phyloP scores from a whole-genome alignment of 2,329 filamentous ascomycete species.

The Fonsecaea erecta region DNA sequence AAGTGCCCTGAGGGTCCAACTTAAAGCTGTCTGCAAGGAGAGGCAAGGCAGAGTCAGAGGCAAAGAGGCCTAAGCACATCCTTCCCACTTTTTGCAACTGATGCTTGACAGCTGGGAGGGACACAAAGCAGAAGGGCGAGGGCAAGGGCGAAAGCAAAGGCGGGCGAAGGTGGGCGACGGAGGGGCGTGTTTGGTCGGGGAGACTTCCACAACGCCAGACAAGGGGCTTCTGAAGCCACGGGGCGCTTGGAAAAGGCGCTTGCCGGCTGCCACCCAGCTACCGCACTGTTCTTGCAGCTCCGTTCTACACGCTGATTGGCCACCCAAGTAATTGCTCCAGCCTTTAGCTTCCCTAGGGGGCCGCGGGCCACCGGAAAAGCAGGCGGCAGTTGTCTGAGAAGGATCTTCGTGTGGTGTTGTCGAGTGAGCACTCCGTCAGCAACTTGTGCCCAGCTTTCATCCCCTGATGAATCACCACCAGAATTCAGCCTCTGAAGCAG shows the following conservation, averaged over 20 bases:
- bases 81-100: slow-evolving; percentile 5
- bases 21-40: neutral
- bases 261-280: slow-evolving; percentile 19
- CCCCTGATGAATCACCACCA: neutral
- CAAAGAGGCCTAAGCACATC: slow-evolving; percentile 7
- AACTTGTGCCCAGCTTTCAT: neutral
- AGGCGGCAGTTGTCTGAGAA: slow-evolving; percentile 19
- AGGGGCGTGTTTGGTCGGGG: slow-evolving; percentile 5
- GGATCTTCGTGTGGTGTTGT: slow-evolving; percentile 1
- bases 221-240: neutral
- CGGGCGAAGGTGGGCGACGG: neutral
- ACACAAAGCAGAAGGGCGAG: neutral
- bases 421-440: neutral
- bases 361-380: slow-evolving; percentile 15
- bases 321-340: slow-evolving; percentile 8
- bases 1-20: neutral
- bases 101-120: slow-evolving; percentile 8
- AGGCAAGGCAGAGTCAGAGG: neutral
- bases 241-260: slow-evolving; percentile 26
- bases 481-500: neutral
- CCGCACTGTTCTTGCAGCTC: slow-evolving; percentile 15
- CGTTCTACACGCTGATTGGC: slow-evolving; percentile 16
- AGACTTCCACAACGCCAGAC: slow-evolving; percentile 7
- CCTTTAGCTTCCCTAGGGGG: slow-evolving; percentile 14
- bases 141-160: neutral